These are phyloP conservation scores for Ustilago trichophora DNA, from an alignment of 1,284 basidiomycete species.

Conservation along the genomic window DNA sequence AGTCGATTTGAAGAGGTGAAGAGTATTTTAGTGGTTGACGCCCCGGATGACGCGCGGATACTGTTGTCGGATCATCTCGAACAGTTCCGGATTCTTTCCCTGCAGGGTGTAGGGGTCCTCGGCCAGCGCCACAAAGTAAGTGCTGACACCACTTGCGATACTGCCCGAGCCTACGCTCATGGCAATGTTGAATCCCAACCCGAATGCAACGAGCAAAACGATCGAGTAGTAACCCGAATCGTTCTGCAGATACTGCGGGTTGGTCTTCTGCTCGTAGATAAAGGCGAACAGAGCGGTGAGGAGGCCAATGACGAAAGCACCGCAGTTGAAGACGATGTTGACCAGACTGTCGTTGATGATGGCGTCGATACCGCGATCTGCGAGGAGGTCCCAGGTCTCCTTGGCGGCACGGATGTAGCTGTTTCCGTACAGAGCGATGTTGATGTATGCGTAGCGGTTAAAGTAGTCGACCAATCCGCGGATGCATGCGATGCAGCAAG, in stretches of 20 bases:
- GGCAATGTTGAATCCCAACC: slow-evolving; percentile 65
- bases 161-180: slow-evolving; percentile 64
- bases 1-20: too few species aligned
- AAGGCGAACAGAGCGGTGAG: slow-evolving; percentile 81
- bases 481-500: slow-evolving; percentile 72
- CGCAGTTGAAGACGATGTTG: slow-evolving; percentile 70
- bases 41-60: slow-evolving; percentile 66
- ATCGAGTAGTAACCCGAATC: slow-evolving; percentile 47
- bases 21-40: slow-evolving; percentile 39
- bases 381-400: slow-evolving; percentile 87
- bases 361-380: slow-evolving; percentile 80
- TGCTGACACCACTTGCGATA: slow-evolving; percentile 62
- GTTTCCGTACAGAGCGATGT: slow-evolving; percentile 89
- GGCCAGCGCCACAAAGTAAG: slow-evolving; percentile 66
- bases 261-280: slow-evolving; percentile 73
- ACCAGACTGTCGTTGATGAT: slow-evolving; percentile 86
- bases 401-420: slow-evolving; percentile 84
- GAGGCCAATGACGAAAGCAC: slow-evolving; percentile 78
- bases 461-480: slow-evolving; percentile 70
- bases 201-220: slow-evolving; percentile 59
- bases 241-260: slow-evolving; percentile 57
- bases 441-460: slow-evolving; percentile 72
- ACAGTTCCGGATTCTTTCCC: slow-evolving; percentile 51
- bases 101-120: slow-evolving; percentile 55
- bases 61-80: slow-evolving; percentile 56